Percentiles rank a stretch among this genome's conserved stretches.
phyloP scores from a whole-genome alignment of 192 early-diverging fungal genomes.

The Rhizoclosmatium sp. region DNA sequence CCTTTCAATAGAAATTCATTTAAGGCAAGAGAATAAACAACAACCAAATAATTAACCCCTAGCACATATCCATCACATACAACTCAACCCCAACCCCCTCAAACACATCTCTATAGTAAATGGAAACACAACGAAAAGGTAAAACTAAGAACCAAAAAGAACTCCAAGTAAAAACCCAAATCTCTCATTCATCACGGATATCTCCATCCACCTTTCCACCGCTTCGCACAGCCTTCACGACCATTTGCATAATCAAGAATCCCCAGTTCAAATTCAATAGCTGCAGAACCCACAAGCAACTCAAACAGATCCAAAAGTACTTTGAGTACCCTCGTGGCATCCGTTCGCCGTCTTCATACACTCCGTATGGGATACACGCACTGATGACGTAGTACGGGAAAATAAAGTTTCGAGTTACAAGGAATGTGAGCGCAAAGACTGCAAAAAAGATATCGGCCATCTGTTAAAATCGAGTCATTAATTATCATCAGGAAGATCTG shows the following conservation, averaged over 20 bases:
- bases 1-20: no score
- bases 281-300: conserved; percentile 29
- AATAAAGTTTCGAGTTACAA: conserved; percentile 36
- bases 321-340: conserved; percentile 33
- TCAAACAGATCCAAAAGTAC: conserved; percentile 19
- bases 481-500: not conserved
- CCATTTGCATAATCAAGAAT: conserved; percentile 33
- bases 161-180: not conserved
- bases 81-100: no score
- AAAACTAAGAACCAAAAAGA: no score
- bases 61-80: no score
- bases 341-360: conserved; percentile 34
- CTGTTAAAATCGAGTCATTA: not conserved
- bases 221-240: not conserved
- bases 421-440: conserved; percentile 39
- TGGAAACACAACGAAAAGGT: no score
- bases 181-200: conserved; percentile 4
- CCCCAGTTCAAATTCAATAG: conserved; percentile 36
- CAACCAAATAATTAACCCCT: no score
- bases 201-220: conserved; percentile 1
- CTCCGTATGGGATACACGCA: conserved; percentile 11
- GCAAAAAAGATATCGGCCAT: conserved; percentile 43
- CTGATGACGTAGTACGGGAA: conserved; percentile 40
- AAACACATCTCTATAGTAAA: no score
- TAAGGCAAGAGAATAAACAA: no score